Evolutionary conservation across 2,329 filamentous ascomycete species (phyloP).

Genomic region (Penicillium sp.): DNA sequence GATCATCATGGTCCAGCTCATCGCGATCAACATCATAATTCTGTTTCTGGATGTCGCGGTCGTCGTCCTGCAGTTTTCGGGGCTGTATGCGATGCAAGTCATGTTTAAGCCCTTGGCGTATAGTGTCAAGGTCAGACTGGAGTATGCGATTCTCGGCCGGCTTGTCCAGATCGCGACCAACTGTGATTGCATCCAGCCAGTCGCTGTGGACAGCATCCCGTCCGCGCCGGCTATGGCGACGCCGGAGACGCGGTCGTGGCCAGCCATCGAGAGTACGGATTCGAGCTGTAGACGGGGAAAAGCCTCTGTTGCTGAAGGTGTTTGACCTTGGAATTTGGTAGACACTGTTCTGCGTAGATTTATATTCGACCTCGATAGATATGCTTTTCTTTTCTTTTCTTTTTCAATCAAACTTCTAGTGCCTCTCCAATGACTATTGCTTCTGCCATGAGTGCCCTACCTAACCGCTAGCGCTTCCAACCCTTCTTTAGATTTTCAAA

Average conservation of each 20-base stretch:
- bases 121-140: conserved; percentile 55
- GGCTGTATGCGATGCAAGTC: conserved; percentile 46
- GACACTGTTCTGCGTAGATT: not conserved
- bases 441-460: too few relatives aligned
- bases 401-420: too few relatives aligned
- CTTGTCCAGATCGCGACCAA: conserved; percentile 35
- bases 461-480: too few relatives aligned
- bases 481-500: not conserved
- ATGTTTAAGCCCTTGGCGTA: conserved; percentile 46
- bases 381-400: too few relatives aligned
- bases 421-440: too few relatives aligned
- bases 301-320: not conserved
- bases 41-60: conserved; percentile 52
- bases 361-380: too few relatives aligned
- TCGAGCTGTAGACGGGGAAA: not conserved
- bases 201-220: not conserved
- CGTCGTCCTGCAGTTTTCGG: conserved; percentile 45
- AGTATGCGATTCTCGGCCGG: conserved; percentile 59
- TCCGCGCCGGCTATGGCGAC: too few relatives aligned
- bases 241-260: too few relatives aligned
- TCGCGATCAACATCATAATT: conserved; percentile 56
- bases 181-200: not conserved
- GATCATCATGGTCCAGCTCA: conserved; percentile 48
- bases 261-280: not conserved
- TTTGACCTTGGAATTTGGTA: not conserved